Evolutionary conservation across 1,139 yeast species (phyloP).

Genomic region (Saccharomycopsis hybrid): DNA sequence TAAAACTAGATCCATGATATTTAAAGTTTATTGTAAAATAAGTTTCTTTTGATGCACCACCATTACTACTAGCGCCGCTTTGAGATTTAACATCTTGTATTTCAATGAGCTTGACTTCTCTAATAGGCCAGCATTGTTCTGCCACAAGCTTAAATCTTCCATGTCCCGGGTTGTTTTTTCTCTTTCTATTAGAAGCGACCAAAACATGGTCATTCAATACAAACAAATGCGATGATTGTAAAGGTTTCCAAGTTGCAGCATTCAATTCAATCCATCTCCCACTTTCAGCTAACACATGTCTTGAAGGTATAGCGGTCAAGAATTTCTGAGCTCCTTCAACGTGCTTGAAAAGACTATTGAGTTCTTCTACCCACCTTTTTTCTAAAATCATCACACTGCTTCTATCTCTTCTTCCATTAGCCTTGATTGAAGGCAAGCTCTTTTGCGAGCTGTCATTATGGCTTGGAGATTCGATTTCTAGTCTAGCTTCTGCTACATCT

Average conservation of each 20-base stretch:
- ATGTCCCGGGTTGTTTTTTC: conserved; percentile 29
- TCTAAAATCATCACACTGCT: conserved; percentile 69
- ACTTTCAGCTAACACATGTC: conserved; percentile 77
- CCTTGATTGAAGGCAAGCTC: too few species aligned
- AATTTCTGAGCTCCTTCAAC: conserved; percentile 89
- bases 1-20: conserved; percentile 44
- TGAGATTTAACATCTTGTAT: conserved; percentile 24
- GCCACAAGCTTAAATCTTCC: conserved; percentile 45
- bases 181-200: conserved; percentile 60
- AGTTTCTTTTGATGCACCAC: conserved; percentile 24
- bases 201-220: conserved; percentile 72
- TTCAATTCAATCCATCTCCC: conserved; percentile 86
- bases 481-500: conserved; percentile 58
- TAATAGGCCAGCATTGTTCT: conserved; percentile 72
- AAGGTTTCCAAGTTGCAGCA: conserved; percentile 79
- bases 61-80: conserved; percentile 25
- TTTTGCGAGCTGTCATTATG: too few species aligned
- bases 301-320: conserved; percentile 69
- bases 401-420: conserved; percentile 50
- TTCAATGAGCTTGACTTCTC: conserved; percentile 52
- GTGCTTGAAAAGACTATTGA: conserved; percentile 65
- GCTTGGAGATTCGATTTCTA: conserved; percentile 31
- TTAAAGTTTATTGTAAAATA: conserved; percentile 33
- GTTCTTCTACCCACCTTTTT: conserved; percentile 73
- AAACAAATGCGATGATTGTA: conserved; percentile 70